phyloP scores from a whole-genome alignment of 1,139 yeast genomes.

The Hemisphaericaspora xylofermentans region DNA sequence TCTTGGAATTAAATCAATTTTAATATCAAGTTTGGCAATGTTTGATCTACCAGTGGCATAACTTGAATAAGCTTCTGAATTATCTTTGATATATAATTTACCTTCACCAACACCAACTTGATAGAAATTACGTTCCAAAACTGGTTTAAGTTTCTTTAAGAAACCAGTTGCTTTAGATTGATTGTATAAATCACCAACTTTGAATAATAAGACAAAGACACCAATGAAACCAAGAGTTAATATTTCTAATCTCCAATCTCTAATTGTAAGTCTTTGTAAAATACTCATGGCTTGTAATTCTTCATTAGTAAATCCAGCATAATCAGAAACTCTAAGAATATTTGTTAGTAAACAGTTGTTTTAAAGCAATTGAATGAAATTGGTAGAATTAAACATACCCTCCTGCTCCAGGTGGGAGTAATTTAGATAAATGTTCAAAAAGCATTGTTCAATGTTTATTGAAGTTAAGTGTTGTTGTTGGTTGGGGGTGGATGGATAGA shows the following conservation, averaged over 20 bases:
- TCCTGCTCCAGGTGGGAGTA: conserved; percentile 12
- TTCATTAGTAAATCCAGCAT: conserved; percentile 42
- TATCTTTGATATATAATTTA: conserved; percentile 60
- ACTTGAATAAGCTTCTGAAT: conserved; percentile 66
- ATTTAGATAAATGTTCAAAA: conserved; percentile 12
- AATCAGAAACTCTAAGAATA: conserved; percentile 6
- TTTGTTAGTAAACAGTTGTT: conserved; percentile 8
- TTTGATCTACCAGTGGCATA: conserved; percentile 90
- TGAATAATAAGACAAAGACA: conserved; percentile 46
- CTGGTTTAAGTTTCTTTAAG: conserved; percentile 44
- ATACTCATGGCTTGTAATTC: conserved; percentile 53
- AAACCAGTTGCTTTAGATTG: conserved; percentile 50
- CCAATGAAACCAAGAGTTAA: conserved; percentile 52
- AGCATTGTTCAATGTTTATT: conserved; percentile 9
- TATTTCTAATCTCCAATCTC: conserved; percentile 78
- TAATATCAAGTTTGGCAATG: conserved; percentile 61
- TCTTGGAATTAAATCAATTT: conserved; percentile 71
- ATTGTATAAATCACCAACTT: conserved; percentile 62
- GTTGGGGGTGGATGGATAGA: too few relatives aligned
- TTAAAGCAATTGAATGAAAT: neutral
- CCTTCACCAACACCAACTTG: conserved; percentile 72
- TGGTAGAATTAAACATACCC: conserved; percentile 7
- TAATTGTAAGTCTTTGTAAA: conserved; percentile 47
- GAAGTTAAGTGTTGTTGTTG: neutral
- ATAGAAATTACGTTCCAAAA: conserved; percentile 65